These are phyloP conservation scores for Naganishia vishniacii DNA, from an alignment of 768 basidiomycete genomes.

Conservation along the genomic window DNA sequence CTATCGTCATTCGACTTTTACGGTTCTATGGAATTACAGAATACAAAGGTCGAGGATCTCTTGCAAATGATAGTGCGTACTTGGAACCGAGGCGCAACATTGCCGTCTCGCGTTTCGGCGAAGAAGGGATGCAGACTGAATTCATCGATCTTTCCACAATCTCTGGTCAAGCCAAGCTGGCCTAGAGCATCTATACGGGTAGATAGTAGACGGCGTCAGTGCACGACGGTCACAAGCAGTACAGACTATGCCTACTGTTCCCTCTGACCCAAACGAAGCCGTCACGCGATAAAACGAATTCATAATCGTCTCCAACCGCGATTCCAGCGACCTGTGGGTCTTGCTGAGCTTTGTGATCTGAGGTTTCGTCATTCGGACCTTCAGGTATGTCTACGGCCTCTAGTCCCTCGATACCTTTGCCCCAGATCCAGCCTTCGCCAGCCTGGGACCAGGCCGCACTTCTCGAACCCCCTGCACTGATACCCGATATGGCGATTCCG, in stretches of 20 bases:
- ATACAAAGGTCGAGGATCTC: conserved; percentile 14
- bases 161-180: background rate
- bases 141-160: background rate
- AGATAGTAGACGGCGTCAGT: background rate
- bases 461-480: conserved; percentile 12
- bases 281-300: conserved; percentile 1
- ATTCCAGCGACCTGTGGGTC: background rate
- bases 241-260: background rate
- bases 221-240: no score
- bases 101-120: background rate
- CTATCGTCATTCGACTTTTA: background rate
- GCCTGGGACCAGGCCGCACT: background rate
- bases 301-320: conserved; percentile 18
- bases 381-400: background rate
- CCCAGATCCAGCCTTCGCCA: conserved; percentile 25
- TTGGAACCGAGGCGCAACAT: background rate
- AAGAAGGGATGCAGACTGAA: conserved; percentile 19
- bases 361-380: background rate
- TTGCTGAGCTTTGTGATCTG: background rate
- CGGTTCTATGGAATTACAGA: background rate
- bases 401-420: conserved; percentile 20
- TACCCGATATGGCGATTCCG: conserved; percentile 1
- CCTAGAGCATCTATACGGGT: conserved; percentile 13
- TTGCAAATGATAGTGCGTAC: conserved; percentile 1
- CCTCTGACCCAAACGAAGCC: conserved; percentile 14